These are phyloP conservation scores for Medicago arabica DNA, from an alignment of 306 rosid species.

Conservation along the genomic window DNA sequence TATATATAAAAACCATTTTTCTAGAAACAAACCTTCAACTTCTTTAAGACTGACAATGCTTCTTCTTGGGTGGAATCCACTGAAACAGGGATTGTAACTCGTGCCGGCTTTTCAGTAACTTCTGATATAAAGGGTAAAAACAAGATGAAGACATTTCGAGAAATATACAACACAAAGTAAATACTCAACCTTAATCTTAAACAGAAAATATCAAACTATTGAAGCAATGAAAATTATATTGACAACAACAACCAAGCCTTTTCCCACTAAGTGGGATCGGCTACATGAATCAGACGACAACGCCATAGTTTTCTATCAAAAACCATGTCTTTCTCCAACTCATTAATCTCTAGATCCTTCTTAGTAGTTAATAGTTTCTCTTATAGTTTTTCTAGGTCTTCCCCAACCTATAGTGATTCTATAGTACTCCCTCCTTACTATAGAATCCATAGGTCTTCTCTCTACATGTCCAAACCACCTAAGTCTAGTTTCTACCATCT, in stretches of 20 bases:
- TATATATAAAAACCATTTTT: constrained; percentile 26
- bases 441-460: too few species aligned
- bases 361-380: too few species aligned
- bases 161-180: background rate
- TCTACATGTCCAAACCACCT: too few species aligned
- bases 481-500: too few species aligned
- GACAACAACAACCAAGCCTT: background rate
- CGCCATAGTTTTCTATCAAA: too few species aligned
- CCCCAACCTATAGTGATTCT: too few species aligned
- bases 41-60: constrained; percentile 72
- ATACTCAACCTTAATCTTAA: constrained; percentile 3
- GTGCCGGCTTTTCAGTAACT: constrained; percentile 56
- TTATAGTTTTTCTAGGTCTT: too few species aligned
- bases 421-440: too few species aligned
- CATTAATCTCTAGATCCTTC: too few species aligned
- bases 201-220: constrained; percentile 14
- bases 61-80: constrained; percentile 85
- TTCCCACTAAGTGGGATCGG: too few species aligned
- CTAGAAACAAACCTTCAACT: constrained; percentile 72
- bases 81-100: constrained; percentile 59
- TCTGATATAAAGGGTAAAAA: constrained; percentile 41
- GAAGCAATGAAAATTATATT: background rate
- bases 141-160: background rate
- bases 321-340: too few species aligned
- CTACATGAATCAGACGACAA: too few species aligned